Conservation (phyloP, 805 yeast species). For the Kodamaea leandrae region DNA sequence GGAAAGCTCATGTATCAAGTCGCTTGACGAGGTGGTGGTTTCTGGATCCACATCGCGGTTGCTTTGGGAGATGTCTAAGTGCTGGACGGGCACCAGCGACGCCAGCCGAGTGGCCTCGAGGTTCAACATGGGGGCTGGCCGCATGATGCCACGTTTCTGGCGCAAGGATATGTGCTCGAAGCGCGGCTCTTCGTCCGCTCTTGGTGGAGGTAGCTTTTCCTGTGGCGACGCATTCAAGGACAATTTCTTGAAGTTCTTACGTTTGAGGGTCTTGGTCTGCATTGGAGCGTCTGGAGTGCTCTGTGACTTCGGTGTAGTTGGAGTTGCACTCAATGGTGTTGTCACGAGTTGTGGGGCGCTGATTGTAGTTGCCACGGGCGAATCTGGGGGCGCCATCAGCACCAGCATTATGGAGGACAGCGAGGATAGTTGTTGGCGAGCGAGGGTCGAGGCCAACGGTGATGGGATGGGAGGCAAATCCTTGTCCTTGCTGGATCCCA, state of each 20-base stretch:
- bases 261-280: conserved; percentile 33
- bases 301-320: background rate
- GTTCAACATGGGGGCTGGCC: conserved; percentile 33
- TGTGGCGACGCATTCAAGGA: conserved; percentile 20
- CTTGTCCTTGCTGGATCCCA: conserved; percentile 28
- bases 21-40: conserved; percentile 19
- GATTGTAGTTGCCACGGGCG: background rate
- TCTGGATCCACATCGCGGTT: conserved; percentile 26
- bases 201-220: conserved; percentile 9
- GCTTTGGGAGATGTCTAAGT: conserved; percentile 15
- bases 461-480: conserved; percentile 40
- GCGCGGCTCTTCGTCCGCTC: conserved; percentile 2
- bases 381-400: conserved; percentile 1
- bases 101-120: conserved; percentile 8
- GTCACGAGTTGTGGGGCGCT: background rate
- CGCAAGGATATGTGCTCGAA: conserved; percentile 15
- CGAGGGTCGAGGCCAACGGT: conserved; percentile 11
- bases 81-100: conserved; percentile 4
- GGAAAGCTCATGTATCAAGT: conserved; percentile 27
- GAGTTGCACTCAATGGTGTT: background rate
- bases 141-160: conserved; percentile 19
- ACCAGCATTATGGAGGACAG: conserved; percentile 1
- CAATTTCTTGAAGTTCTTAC: conserved; percentile 41
- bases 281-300: conserved; percentile 20
- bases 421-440: background rate